Percentiles rank a stretch among this genome's conserved stretches.
Conservation (phyloP, 176 grass and related monocot species). For the maize (Zea mays) region DNA sequence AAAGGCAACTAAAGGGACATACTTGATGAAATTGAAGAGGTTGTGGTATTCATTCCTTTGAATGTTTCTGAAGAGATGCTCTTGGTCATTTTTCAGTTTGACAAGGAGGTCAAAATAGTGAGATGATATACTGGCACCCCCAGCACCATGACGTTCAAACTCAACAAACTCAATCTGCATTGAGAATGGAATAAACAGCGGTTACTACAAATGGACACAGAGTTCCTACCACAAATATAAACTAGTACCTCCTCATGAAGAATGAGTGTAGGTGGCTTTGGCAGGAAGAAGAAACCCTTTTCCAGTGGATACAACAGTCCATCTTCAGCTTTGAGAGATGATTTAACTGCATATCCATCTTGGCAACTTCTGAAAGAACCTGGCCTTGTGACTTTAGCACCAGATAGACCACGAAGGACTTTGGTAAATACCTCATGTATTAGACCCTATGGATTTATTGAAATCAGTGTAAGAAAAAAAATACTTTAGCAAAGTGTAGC, state of each 20-base stretch:
- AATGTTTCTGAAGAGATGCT: conserved; percentile 91
- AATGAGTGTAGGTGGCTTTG: conserved; percentile 98
- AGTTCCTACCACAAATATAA: conserved; percentile 31
- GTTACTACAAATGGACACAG: conserved; percentile 1
- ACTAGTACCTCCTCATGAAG: conserved; percentile 86
- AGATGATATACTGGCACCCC: conserved; percentile 66
- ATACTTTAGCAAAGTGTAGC: background rate
- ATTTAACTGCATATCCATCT: conserved; percentile 99
- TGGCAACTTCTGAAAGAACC: conserved; percentile 84
- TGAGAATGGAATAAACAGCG: conserved; percentile 14
- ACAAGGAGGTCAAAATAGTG: conserved; percentile 87
- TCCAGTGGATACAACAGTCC: conserved; percentile 95
- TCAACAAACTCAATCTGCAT: conserved; percentile 85
- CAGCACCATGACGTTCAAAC: conserved; percentile 81
- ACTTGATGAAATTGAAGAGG: conserved; percentile 88
- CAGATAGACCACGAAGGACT: conserved; percentile 88
- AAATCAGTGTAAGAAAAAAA: conserved; percentile 17
- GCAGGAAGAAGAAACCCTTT: conserved; percentile 97
- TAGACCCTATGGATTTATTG: conserved; percentile 56
- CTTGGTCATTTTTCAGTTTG: conserved; percentile 76
- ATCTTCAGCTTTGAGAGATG: conserved; percentile 99
- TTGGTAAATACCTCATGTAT: conserved; percentile 92
- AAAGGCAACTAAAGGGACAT: conserved; percentile 25
- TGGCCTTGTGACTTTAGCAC: conserved; percentile 91
- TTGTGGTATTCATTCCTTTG: conserved; percentile 86